These are phyloP conservation scores for Fusarium oligoseptatum DNA, from an alignment of 2,329 filamentous ascomycete species.

Conservation along the genomic window DNA sequence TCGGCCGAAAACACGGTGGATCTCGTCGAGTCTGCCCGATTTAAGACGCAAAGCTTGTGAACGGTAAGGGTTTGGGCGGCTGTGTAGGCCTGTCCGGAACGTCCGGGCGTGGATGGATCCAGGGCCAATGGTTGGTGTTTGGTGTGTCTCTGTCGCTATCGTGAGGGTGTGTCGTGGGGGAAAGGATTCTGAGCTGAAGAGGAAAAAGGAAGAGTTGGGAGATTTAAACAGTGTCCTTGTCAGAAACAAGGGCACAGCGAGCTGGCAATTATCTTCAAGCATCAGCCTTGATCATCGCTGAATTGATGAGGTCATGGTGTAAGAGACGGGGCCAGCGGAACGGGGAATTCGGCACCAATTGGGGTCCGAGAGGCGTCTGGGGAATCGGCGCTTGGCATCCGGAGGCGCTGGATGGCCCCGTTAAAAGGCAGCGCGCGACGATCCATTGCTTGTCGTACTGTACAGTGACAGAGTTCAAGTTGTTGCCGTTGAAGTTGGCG, in stretches of 20 bases:
- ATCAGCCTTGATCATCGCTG: conserved; percentile 18
- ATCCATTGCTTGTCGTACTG: not conserved
- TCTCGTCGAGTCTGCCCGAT: conserved; percentile 30
- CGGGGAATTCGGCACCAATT: conserved; percentile 34
- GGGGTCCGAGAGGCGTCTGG: conserved; percentile 25
- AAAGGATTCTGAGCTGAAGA: not conserved
- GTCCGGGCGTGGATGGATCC: conserved; percentile 43
- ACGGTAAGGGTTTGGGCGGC: conserved; percentile 25
- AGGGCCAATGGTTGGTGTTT: conserved; percentile 39
- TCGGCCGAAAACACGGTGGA: conserved; percentile 37
- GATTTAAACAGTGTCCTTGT: not conserved
- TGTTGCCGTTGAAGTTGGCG: conserved; percentile 8
- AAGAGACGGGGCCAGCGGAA: conserved; percentile 21
- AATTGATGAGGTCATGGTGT: conserved; percentile 44
- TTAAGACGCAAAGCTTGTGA: conserved; percentile 21
- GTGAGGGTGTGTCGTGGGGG: not conserved
- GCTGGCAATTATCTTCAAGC: conserved; percentile 12
- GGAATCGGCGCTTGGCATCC: conserved; percentile 29
- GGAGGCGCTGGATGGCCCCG: not conserved
- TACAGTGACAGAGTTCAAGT: not conserved
- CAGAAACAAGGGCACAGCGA: not conserved
- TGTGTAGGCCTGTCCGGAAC: conserved; percentile 42
- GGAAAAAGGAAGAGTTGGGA: not conserved
- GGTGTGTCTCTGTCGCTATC: conserved; percentile 17
- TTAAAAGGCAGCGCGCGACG: conserved; percentile 12